These are phyloP conservation scores for Chrysochromulina tobinii DNA, from an alignment of 78 protist species.

Conservation along the genomic window DNA sequence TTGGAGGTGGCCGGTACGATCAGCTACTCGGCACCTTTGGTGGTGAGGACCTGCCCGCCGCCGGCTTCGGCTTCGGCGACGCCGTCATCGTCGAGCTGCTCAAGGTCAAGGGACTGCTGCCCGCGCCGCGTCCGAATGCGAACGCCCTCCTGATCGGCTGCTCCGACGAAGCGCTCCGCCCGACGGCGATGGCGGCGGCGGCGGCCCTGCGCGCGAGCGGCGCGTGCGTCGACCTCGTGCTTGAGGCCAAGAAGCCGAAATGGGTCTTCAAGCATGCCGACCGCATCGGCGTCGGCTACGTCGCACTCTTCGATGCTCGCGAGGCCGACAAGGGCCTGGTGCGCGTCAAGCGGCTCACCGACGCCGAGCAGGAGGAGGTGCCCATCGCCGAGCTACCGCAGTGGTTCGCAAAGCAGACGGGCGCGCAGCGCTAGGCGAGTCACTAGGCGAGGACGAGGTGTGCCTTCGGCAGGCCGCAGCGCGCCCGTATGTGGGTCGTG, in stretches of 20 bases:
- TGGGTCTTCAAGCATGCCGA: conserved; percentile 48
- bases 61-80: conserved; percentile 78
- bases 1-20: conserved; percentile 54
- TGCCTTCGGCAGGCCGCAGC: too few species aligned
- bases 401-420: not conserved
- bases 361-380: conserved; percentile 24
- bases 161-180: not conserved
- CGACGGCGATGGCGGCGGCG: not conserved
- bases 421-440: not conserved
- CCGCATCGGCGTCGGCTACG: not conserved
- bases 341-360: not conserved
- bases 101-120: not conserved
- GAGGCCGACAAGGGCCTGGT: not conserved
- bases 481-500: too few species aligned
- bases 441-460: too few species aligned
- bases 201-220: conserved; percentile 13
- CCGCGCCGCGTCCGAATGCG: not conserved
- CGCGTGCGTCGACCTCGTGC: not conserved
- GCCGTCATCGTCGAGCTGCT: conserved; percentile 61
- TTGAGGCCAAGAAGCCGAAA: conserved; percentile 37
- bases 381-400: not conserved
- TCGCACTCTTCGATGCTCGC: not conserved
- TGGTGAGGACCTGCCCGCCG: conserved; percentile 47
- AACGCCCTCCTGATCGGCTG: too few species aligned
- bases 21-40: conserved; percentile 58